Conservation (phyloP, 441 rosid genomes). For the Theobroma grandiflorum region DNA sequence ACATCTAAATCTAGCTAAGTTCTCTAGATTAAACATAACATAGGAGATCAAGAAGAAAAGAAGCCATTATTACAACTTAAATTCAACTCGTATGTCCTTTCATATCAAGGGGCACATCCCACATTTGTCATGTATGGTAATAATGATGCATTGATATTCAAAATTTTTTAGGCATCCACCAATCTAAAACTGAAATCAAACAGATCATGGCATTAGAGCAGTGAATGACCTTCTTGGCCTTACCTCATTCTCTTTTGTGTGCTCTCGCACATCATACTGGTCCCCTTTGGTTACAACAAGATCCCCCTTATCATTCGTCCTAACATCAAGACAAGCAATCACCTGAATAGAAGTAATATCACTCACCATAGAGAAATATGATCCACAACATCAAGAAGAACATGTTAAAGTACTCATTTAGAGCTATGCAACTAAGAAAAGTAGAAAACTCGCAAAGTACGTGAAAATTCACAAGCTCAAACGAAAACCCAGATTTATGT, state of each 20-base stretch:
- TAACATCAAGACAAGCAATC: slow-evolving; percentile 99
- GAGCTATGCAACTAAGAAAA: slow-evolving; percentile 18
- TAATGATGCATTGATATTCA: slow-evolving; percentile 3
- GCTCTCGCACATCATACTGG: slow-evolving; percentile 93
- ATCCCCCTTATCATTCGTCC: slow-evolving; percentile 91
- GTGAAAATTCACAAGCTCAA: neutral
- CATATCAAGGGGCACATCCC: neutral
- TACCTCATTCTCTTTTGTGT: slow-evolving; percentile 88
- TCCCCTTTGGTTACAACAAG: slow-evolving; percentile 99
- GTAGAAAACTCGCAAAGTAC: neutral
- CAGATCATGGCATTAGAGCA: neutral
- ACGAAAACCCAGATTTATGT: slow-evolving; percentile 16
- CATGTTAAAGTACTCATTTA: slow-evolving; percentile 6
- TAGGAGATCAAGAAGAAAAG: slow-evolving; percentile 14
- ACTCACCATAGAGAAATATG: neutral
- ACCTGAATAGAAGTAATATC: slow-evolving; percentile 52
- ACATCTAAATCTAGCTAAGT: neutral
- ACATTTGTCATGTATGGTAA: neutral
- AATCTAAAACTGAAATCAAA: slow-evolving; percentile 18
- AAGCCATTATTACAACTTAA: neutral
- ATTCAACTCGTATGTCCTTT: neutral
- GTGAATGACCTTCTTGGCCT: slow-evolving; percentile 8
- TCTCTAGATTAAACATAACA: neutral
- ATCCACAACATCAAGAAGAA: neutral
- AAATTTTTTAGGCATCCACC: neutral